Evolutionary conservation across 495 filamentous ascomycete species (phyloP), one percentile per base, ranked within the genome.

Genomic region (Baudoinia panamericana): DNA sequence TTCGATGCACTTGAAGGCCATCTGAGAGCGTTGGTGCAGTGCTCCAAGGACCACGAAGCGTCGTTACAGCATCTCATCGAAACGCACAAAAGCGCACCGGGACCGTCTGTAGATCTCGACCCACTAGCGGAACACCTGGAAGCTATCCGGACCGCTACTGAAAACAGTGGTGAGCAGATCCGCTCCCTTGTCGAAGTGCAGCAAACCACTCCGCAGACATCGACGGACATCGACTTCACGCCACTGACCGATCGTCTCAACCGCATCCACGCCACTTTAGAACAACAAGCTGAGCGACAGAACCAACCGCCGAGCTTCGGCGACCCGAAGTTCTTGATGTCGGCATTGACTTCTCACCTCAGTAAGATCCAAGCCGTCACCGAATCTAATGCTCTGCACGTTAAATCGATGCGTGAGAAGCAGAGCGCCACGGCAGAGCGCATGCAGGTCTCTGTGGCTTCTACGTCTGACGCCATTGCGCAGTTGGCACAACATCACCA

Each of bases 241-340:
- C 47, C 72, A 75, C 53, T 77, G 66, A 16, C 70, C 61, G 9
- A 68, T 57, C 3, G 78, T 80, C 55, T 81, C 76, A 28, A 78
- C 67, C 2, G 82, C 73, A 46, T 81, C 76, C 15, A 82, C 69
- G 0, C 76, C 60, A 0, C 79, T 78, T 76, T 85, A 78, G 16
- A 84, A 25, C 21, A 31, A 11, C 39, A 42, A 30, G 16, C n/a
- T n/a, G 21, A 38, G 18, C 28, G 13, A 5, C 29, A 20, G 9
- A 27, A 45, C 25, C 17, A 2, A 9, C 4, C 23, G 8, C 31
- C 38, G 2, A 36, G 47, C 2, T 24, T 36, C 9, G 47, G 47
- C 13, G 42, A 50, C 20, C 18, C 36, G 7, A 45, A 45, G 31
- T 50, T 50, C 37, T 22, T 50, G 21, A 34, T 50, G 33, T 41